Percentiles rank a stretch among this genome's conserved stretches.
Evolutionary conservation across 495 filamentous ascomycete species (phyloP).

Genomic region (Parathielavia hyrcaniae): DNA sequence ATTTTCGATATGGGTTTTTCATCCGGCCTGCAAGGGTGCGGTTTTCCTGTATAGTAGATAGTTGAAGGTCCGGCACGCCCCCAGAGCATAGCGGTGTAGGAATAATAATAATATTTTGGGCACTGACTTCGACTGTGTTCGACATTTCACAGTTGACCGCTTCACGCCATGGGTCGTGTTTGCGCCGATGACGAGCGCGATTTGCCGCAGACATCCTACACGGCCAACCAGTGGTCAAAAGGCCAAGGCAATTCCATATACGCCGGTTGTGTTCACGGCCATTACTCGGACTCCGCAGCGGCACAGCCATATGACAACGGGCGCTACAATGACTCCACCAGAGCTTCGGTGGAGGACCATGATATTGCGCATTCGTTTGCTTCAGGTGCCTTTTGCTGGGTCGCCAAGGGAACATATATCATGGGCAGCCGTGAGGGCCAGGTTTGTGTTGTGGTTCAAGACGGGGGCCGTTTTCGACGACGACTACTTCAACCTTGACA

Average conservation of each 20-base stretch:
- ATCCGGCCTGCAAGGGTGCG: too few relatives aligned
- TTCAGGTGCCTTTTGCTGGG: constrained; percentile 30
- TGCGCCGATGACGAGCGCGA: constrained; percentile 23
- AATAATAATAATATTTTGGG: background rate
- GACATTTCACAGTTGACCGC: too few relatives aligned
- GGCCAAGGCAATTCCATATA: constrained; percentile 27
- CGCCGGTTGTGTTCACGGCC: constrained; percentile 26
- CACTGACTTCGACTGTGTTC: background rate
- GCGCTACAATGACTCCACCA: constrained; percentile 24
- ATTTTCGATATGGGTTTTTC: too few relatives aligned
- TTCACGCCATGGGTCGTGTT: constrained; percentile 15
- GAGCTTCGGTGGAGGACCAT: background rate
- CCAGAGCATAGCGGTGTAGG: too few relatives aligned
- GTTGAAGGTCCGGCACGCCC: too few relatives aligned
- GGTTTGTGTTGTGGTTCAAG: constrained; percentile 36
- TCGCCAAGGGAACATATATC: constrained; percentile 30
- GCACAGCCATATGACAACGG: constrained; percentile 22
- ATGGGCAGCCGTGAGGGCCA: constrained; percentile 24
- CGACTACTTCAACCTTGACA: constrained; percentile 33
- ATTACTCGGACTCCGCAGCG: constrained; percentile 8
- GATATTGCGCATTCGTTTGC: constrained; percentile 25
- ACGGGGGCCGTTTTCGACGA: constrained; percentile 24
- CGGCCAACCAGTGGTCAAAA: constrained; percentile 25
- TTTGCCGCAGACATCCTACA: constrained; percentile 27
- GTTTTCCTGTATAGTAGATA: too few relatives aligned